These are phyloP conservation scores for Mortierella sp. DNA, from an alignment of 371 early-diverging fungal genomes.

Conservation along the genomic window DNA sequence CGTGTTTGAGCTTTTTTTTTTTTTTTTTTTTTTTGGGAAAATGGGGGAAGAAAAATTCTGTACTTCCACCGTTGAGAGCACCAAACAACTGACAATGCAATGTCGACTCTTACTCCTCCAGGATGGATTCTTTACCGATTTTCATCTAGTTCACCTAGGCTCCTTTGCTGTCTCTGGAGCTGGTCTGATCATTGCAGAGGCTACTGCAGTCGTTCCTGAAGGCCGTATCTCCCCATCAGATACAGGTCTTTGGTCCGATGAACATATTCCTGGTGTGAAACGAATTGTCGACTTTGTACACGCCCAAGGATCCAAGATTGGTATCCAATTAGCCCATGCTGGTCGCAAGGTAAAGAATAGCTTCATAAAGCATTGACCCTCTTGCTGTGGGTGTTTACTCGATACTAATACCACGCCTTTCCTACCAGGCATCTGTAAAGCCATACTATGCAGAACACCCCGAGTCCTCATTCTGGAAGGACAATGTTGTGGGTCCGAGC, in stretches of 20 bases:
- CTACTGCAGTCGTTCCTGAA: conserved; percentile 77
- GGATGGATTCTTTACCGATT: conserved; percentile 64
- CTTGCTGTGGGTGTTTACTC: no score
- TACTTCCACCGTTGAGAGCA: neutral
- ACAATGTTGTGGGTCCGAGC: conserved; percentile 76
- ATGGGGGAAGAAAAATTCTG: no score
- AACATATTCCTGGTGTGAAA: conserved; percentile 70
- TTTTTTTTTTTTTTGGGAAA: conserved; percentile 1
- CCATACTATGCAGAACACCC: conserved; percentile 45
- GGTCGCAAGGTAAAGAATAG: conserved; percentile 71
- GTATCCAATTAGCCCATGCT: conserved; percentile 85
- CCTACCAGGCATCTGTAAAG: conserved; percentile 62
- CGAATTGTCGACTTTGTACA: conserved; percentile 75
- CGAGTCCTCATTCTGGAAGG: conserved; percentile 79
- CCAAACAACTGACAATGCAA: conserved; percentile 49
- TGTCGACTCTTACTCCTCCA: conserved; percentile 53
- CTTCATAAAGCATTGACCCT: no score
- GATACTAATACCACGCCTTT: neutral
- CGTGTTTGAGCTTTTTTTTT: no score
- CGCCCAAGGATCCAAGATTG: conserved; percentile 67
- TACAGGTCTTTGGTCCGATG: conserved; percentile 82
- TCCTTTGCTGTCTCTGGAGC: conserved; percentile 79
- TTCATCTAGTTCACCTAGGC: conserved; percentile 76
- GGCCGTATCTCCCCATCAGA: conserved; percentile 85
- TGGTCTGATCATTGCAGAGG: conserved; percentile 82